Evolutionary conservation across 805 yeast genomes (phyloP), one percentile per base, ranked within the genome.

Genomic region (Torulaspora quercuum): DNA sequence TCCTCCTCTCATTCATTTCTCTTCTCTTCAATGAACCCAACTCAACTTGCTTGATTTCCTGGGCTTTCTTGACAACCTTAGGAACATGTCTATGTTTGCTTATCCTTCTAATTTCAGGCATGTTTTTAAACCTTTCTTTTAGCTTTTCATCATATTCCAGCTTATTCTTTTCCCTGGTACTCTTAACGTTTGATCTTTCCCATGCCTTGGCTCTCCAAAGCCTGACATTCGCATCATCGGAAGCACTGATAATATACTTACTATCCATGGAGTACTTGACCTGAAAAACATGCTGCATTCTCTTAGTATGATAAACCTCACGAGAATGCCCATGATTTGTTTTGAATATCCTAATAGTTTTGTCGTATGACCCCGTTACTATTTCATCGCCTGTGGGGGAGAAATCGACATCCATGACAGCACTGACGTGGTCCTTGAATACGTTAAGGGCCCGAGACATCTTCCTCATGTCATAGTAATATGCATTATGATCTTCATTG

Each of bases 321-420:
- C 97, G 73, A 5, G 95, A 84, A 62, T 90, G 97, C 23, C 98
- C 97, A 45, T 82, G 84, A 22, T 74, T 67, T 1, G 78, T 67
- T 35, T 78, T 78, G 64, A 67, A 92, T 12, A 92, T 78, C 50
- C 99, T 73, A 19, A 92, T 75, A 1, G 97, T 87, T 55, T 87
- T 84, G 63, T 92, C 99, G 60, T 90, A 92, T 0, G 96, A 84
- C 11, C 96, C 97, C 1, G 96, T 82, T 4, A 88, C 97, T 21
- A 92, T 67, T 63, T 90, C 97, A 58, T 88, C 88, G 50, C 99
- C 99, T 1, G 97, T 89, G 25, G 98, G 98, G 7, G 95, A 78
- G 57, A 85, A 92, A 64, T 92, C 98, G 25, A 92, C 78, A 59
- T 85, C 95, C 78, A 90, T 75, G 7, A 92, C 95, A 0, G 97